A percentile compares a stretch with the other conserved stretches of the same genome.
These are phyloP conservation scores for Ramicandelaber brevisporus DNA, from an alignment of 192 early-diverging fungal species.

Conservation along the genomic window DNA sequence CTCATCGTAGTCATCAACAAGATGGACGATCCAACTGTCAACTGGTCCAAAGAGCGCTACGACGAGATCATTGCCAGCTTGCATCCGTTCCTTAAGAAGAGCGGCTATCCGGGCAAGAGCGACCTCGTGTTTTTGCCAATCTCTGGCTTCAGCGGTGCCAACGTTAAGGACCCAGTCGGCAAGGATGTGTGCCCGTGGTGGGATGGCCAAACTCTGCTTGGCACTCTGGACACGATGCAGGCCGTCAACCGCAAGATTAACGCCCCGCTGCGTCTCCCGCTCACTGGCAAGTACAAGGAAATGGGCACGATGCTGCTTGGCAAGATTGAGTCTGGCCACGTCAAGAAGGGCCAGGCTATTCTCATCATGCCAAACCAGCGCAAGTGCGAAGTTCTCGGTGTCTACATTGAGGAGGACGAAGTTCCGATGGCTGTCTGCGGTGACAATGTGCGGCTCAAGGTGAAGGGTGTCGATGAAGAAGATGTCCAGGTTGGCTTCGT, in stretches of 20 bases:
- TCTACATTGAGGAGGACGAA: slow-evolving; percentile 75
- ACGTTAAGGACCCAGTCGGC: slow-evolving; percentile 67
- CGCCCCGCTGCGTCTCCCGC: slow-evolving; percentile 79
- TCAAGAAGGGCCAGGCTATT: slow-evolving; percentile 68
- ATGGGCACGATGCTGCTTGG: slow-evolving; percentile 92
- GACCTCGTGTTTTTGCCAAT: slow-evolving; percentile 80
- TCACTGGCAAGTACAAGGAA: slow-evolving; percentile 91
- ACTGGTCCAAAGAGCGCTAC: slow-evolving; percentile 77
- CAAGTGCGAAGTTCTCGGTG: slow-evolving; percentile 44
- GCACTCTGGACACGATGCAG: slow-evolving; percentile 58
- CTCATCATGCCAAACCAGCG: slow-evolving; percentile 81
- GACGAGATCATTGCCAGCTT: slow-evolving; percentile 74
- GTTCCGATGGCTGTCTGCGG: slow-evolving; percentile 46
- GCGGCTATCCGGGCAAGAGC: slow-evolving; percentile 66
- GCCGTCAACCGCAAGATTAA: slow-evolving; percentile 64
- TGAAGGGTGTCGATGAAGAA: slow-evolving; percentile 86
- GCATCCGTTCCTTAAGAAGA: slow-evolving; percentile 67
- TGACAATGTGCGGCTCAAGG: slow-evolving; percentile 78
- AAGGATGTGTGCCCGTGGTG: slow-evolving; percentile 40
- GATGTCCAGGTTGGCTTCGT: slow-evolving; percentile 72
- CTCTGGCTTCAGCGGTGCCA: slow-evolving; percentile 90
- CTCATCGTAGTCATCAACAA: slow-evolving; percentile 93
- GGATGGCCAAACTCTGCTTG: slow-evolving; percentile 68
- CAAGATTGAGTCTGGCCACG: slow-evolving; percentile 83
- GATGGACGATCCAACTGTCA: slow-evolving; percentile 97